Evolutionary conservation across 2,329 filamentous ascomycete species (phyloP), one percentile per base, ranked within the genome.

Genomic region (Neodidymelliopsis sp.): DNA sequence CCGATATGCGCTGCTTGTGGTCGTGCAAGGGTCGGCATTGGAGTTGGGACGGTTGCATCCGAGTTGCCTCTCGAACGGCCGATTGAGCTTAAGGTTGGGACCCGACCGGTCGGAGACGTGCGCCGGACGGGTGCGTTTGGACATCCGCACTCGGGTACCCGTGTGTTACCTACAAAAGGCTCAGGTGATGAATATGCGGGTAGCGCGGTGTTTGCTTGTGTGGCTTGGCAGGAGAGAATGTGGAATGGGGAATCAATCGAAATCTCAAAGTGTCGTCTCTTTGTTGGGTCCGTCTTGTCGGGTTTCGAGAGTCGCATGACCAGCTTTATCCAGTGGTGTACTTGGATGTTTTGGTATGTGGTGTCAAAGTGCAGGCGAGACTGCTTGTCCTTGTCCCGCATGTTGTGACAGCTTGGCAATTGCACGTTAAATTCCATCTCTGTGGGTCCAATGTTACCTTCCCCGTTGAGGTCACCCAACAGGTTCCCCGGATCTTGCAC

Each of bases 311-410:
- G 86, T 41, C 92, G 88, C 85, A 97, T 90, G 53, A 96, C 91
- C 66, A 96, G 91, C 90, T 96, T 96, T 72, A 97, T 96, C 91
- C 91, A 96, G 70, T 97, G 92, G 69, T 90, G 91, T 43, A 97
- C 91, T 64, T 94, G 90, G 41, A 96, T 93, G 56, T 95, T 95
- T 66, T 91, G 89, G 80, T 93, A 96, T 48, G 91, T 96, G 44
- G 91, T 96, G 68, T 96, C 91, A 42, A 93, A 93, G 69, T 96
- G 88, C 50, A 97, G 75, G 51, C 84, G 82, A 49, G 84, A 80
- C 19, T 72, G 66, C 54, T 81, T 80, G 65, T 92, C 87, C 35
- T 87, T 88, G 16, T 88, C 84, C 59, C 77, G 81, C 87, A 95
- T 92, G 66, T 87, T 87, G 60, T 90, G 85, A 67, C 92, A 97